phyloP scores from a whole-genome alignment of 2,329 filamentous ascomycete species.

The Aschersonia sp. region DNA sequence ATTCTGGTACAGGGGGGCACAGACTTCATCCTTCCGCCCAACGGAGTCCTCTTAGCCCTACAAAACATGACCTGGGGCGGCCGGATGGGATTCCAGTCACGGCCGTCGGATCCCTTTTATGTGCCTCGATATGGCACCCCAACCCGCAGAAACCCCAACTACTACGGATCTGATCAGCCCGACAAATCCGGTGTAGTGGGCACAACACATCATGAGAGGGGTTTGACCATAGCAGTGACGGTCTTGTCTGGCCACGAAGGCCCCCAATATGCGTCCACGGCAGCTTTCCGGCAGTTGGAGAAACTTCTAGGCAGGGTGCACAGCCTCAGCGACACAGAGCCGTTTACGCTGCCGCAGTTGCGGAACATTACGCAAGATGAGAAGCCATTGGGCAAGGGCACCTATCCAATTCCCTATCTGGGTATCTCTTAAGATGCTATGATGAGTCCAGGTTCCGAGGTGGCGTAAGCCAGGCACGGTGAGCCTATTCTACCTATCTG shows the following conservation, averaged over 20 bases:
- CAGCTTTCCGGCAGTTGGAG: slow-evolving; percentile 59
- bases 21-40: slow-evolving; percentile 53
- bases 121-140: slow-evolving; percentile 32
- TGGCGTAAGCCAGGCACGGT: no score
- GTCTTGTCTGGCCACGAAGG: slow-evolving; percentile 53
- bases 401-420: slow-evolving; percentile 9
- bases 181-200: slow-evolving; percentile 56
- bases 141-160: neutral
- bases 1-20: slow-evolving; percentile 59
- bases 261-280: slow-evolving; percentile 53
- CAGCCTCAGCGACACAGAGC: slow-evolving; percentile 27
- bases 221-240: slow-evolving; percentile 56
- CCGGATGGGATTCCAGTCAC: slow-evolving; percentile 49
- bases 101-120: slow-evolving; percentile 49
- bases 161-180: slow-evolving; percentile 27
- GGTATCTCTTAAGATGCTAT: neutral
- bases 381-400: slow-evolving; percentile 10
- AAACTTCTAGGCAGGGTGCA: slow-evolving; percentile 58
- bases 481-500: no score
- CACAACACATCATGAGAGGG: slow-evolving; percentile 56
- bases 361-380: slow-evolving; percentile 7
- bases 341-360: slow-evolving; percentile 18
- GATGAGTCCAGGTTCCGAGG: neutral
- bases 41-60: slow-evolving; percentile 56
- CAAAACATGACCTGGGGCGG: slow-evolving; percentile 77